These are phyloP conservation scores for Termitomyces sp. DNA, from an alignment of 768 basidiomycete genomes.

Conservation along the genomic window DNA sequence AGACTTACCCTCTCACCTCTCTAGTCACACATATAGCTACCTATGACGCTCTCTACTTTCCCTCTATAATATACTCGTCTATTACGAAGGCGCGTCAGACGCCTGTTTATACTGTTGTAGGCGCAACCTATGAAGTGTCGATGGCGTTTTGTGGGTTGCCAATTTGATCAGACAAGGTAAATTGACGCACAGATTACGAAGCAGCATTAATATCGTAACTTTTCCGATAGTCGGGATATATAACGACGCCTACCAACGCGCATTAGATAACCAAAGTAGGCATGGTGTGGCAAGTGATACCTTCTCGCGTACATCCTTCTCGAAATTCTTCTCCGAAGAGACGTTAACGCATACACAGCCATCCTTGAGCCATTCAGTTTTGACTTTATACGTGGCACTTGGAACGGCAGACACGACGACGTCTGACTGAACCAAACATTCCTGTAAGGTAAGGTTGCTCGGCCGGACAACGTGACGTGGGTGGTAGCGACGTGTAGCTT, in stretches of 20 bases:
- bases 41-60: constrained; percentile 18
- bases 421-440: constrained; percentile 82
- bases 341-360: constrained; percentile 94
- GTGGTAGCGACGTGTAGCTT: constrained; percentile 54
- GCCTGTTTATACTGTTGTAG: constrained; percentile 46
- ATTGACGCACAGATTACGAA: constrained; percentile 82
- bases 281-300: constrained; percentile 31
- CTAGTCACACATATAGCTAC: constrained; percentile 22
- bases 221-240: constrained; percentile 97
- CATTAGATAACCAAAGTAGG: background rate
- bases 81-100: constrained; percentile 19
- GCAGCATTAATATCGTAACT: constrained; percentile 96
- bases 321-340: constrained; percentile 94
- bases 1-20: constrained; percentile 14
- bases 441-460: constrained; percentile 58
- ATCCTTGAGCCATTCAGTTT: constrained; percentile 86
- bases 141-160: background rate
- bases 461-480: constrained; percentile 81
- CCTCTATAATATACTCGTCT: constrained; percentile 28
- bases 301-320: constrained; percentile 87
- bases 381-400: constrained; percentile 75
- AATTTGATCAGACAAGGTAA: background rate
- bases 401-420: constrained; percentile 96
- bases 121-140: constrained; percentile 37
- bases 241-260: constrained; percentile 65